Percentiles rank a stretch among this genome's conserved stretches.
These are phyloP conservation scores for Termitomyces sp. DNA, from an alignment of 768 basidiomycete species.

Conservation along the genomic window DNA sequence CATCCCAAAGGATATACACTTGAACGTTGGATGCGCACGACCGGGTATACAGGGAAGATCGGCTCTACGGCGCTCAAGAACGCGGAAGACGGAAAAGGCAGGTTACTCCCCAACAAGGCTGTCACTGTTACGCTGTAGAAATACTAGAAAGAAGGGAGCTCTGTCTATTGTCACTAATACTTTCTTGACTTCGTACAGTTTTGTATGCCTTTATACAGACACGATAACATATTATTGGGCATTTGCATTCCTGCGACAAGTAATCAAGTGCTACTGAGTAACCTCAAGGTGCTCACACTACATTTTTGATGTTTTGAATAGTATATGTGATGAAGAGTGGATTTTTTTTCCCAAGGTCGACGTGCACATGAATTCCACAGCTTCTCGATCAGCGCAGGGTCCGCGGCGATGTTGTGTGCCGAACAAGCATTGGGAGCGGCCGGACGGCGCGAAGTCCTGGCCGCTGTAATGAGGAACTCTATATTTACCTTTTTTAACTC, in stretches of 20 bases:
- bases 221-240: not conserved
- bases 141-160: not conserved
- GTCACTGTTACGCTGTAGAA: conserved; percentile 7
- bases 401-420: not conserved
- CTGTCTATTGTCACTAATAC: not conserved
- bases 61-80: conserved; percentile 24
- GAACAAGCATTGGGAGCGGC: too few relatives aligned
- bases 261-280: not conserved
- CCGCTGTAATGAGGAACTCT: not conserved
- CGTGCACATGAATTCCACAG: not conserved
- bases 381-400: not conserved
- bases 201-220: not conserved
- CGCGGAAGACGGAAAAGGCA: conserved; percentile 25
- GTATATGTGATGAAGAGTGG: too few relatives aligned
- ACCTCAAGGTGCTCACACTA: not conserved
- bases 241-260: not conserved
- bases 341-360: too few relatives aligned
- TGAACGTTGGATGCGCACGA: conserved; percentile 37
- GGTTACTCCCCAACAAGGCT: conserved; percentile 19
- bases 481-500: not conserved
- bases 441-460: too few relatives aligned
- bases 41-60: conserved; percentile 23
- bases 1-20: conserved; percentile 31
- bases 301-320: too few relatives aligned
- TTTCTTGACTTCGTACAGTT: not conserved